Base-by-base conservation (phyloP, 306 rosid species). In the Comarum palustre region DNA sequence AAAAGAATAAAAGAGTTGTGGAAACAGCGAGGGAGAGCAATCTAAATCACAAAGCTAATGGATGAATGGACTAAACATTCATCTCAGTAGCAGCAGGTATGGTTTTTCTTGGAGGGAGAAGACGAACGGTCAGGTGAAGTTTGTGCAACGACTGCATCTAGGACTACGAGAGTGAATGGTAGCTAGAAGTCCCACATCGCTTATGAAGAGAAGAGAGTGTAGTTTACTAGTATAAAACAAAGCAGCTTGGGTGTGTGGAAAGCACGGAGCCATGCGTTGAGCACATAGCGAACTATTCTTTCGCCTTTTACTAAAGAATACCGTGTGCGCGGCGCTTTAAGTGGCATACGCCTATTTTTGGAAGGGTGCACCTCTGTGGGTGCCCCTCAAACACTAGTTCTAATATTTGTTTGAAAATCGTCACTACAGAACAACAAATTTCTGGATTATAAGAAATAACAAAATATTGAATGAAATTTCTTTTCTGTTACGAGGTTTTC, bases 291-390 rank as follows among this genome's bases (percentile, higher is more conserved):
- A 69, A 69, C 63, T 69, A 69, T 69, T 51, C 48, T 69, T 51
- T 69, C 50, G 74, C 64, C 74, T 70, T 70, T 70, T 70, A 70
- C 50, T 70, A 70, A 70, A 52, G 64, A 70, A 52, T 52, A 52
- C 63, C 50, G 74, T 36, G 74, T 70, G 64, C 50, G 25, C 24
- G 64, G 12, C 16, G 52, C 68, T 7, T 0, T 0, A 4, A 34
- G 43, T 69, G 82, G 84, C 80, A 66, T 85, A 77, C 71, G 76
- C 73, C 67, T 47, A 78, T 73, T 84, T 84, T 80, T 81, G 45
- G 31, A 66, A 74, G 73, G 80, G 38, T 0, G 8, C 4, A 66
- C 32, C 27, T 14, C 2, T 1, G 1, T 11, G 65, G 38, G 57
- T 67, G 41, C 20, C 39, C 42, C 78, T 25, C 45, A 41, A 41